Evolutionary conservation across 225 moss, liverwort and hornwort species (phyloP).

Genomic region (Neckera pumila): DNA sequence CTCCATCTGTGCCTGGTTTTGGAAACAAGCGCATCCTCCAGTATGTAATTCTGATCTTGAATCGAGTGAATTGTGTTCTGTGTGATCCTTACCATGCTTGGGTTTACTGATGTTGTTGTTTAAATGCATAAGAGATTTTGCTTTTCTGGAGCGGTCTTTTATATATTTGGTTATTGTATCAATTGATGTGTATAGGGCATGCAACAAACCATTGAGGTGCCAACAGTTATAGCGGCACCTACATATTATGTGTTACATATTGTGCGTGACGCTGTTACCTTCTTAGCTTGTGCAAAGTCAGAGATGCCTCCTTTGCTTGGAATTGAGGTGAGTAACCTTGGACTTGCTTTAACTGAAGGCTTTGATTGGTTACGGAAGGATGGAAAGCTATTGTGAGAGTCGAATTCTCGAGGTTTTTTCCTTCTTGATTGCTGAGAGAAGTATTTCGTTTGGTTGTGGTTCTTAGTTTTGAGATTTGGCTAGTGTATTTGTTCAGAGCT

Average conservation of each 20-base stretch:
- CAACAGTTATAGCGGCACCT: conserved; percentile 82
- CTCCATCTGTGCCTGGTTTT: conserved; percentile 94
- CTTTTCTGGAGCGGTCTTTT: background rate
- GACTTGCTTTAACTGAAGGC: background rate
- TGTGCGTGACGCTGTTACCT: conserved; percentile 78
- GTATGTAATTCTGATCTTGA: conserved; percentile 16
- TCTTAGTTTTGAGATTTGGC: background rate
- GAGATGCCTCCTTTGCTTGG: conserved; percentile 97
- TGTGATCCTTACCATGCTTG: background rate
- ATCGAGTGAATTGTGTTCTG: background rate
- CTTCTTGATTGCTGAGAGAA: background rate
- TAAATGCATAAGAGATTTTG: background rate
- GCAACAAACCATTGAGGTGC: conserved; percentile 38
- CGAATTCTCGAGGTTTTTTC: background rate
- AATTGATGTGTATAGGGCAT: conserved; percentile 10
- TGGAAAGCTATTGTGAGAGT: background rate
- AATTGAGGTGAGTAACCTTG: conserved; percentile 63
- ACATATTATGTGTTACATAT: conserved; percentile 82
- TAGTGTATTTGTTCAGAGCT: background rate
- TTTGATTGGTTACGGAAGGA: background rate
- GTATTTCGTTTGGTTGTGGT: background rate
- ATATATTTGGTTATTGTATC: background rate
- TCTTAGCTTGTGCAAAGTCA: conserved; percentile 82
- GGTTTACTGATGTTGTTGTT: background rate
- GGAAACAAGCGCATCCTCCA: conserved; percentile 76